These are phyloP conservation scores for Fusarium compactum DNA, from an alignment of 2,329 filamentous ascomycete species.

Conservation along the genomic window DNA sequence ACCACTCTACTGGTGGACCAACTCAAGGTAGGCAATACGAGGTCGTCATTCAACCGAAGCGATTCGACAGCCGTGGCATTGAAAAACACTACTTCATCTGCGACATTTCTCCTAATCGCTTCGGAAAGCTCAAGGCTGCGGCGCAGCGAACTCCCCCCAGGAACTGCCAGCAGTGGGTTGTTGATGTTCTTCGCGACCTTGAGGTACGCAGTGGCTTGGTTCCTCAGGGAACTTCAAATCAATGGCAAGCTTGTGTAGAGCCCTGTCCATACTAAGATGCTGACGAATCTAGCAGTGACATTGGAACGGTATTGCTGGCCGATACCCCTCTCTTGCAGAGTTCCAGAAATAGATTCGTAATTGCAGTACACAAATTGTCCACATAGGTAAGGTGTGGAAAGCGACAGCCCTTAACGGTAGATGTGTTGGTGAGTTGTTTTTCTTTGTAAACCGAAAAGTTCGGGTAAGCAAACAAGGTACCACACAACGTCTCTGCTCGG, in stretches of 20 bases:
- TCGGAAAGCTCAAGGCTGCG: not conserved
- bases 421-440: not conserved
- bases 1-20: not conserved
- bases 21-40: not conserved
- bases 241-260: not conserved
- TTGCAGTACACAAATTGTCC: not conserved
- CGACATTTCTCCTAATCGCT: not conserved
- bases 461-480: not conserved
- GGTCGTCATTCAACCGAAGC: not conserved
- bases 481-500: not conserved
- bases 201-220: not conserved
- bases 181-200: not conserved
- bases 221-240: not conserved
- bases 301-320: not conserved
- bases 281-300: not conserved
- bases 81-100: not conserved
- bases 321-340: not conserved
- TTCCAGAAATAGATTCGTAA: not conserved
- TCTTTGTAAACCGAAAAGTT: not conserved
- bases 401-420: not conserved
- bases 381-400: not conserved
- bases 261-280: not conserved
- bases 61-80: not conserved
- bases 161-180: slow-evolving; percentile 1
- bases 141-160: not conserved